Conservation (phyloP, 164 flowering plant genomes). For the Sextonia rubra region DNA sequence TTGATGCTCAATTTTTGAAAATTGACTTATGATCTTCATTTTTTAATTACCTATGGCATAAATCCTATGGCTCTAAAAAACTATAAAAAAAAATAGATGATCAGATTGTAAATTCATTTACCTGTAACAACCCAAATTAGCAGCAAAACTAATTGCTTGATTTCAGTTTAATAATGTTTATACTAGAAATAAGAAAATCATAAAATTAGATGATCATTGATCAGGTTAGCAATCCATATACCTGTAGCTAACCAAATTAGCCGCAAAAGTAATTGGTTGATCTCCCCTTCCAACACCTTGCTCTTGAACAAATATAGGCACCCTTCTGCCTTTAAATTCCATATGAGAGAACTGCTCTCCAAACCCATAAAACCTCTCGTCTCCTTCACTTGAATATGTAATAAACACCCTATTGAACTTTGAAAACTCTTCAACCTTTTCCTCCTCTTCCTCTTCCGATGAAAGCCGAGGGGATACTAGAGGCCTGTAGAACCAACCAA, state of each 20-base stretch:
- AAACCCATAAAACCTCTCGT: constrained; percentile 70
- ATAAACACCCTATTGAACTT: constrained; percentile 57
- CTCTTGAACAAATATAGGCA: constrained; percentile 81
- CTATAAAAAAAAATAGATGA: too few species aligned
- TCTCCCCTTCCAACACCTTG: constrained; percentile 93
- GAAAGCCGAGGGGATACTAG: constrained; percentile 28
- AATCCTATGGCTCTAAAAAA: too few species aligned
- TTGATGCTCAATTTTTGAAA: too few species aligned
- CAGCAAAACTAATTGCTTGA: background rate
- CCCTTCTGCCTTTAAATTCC: constrained; percentile 77
- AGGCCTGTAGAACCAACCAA: constrained; percentile 27
- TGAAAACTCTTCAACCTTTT: constrained; percentile 10
- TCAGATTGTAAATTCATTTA: too few species aligned
- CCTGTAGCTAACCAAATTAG: constrained; percentile 82
- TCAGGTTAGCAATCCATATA: constrained; percentile 7
- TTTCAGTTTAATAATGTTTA: background rate
- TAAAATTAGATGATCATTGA: background rate
- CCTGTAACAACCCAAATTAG: too few species aligned
- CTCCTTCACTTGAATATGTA: constrained; percentile 60
- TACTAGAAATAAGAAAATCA: background rate
- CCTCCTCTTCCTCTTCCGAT: constrained; percentile 31
- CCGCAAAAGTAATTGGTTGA: constrained; percentile 77
- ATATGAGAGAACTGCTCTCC: constrained; percentile 83
- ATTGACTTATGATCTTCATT: too few species aligned
- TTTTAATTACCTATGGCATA: too few species aligned